Evolutionary conservation across 352 stramenopile genomes (phyloP).

Genomic region (Pythium guiyangense): DNA sequence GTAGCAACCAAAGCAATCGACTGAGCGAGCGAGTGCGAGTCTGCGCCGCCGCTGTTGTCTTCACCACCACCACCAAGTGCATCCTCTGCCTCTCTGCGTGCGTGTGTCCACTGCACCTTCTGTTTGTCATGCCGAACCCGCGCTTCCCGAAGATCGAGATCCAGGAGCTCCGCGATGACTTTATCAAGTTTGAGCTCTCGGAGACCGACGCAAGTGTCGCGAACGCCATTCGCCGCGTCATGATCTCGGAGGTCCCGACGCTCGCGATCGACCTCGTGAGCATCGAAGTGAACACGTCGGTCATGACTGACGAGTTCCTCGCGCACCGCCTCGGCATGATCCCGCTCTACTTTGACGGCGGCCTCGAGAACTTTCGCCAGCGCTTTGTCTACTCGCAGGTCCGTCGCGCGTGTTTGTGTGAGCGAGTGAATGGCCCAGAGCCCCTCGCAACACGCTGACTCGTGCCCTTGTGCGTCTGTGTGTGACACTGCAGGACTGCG

Average conservation of each 20-base stretch:
- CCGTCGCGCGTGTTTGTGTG: not conserved
- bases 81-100: not conserved
- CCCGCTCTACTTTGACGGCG: slow-evolving; percentile 88
- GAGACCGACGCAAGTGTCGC: slow-evolving; percentile 96
- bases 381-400: slow-evolving; percentile 84
- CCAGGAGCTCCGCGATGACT: slow-evolving; percentile 92
- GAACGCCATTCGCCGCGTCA: slow-evolving; percentile 96
- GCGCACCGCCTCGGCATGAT: slow-evolving; percentile 97
- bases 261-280: slow-evolving; percentile 98
- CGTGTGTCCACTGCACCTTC: not conserved
- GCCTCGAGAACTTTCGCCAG: slow-evolving; percentile 87
- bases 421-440: not conserved
- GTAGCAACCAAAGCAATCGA: not conserved
- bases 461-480: slow-evolving; percentile 20
- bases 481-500: slow-evolving; percentile 50
- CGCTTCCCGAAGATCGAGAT: slow-evolving; percentile 93
- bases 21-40: not conserved
- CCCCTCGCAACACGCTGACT: not conserved
- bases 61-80: not conserved
- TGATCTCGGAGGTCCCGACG: slow-evolving; percentile 97
- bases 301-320: slow-evolving; percentile 99
- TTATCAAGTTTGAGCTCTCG: slow-evolving; percentile 97
- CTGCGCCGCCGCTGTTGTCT: too few relatives aligned
- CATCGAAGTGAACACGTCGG: slow-evolving; percentile 96
- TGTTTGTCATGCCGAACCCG: slow-evolving; percentile 69